Evolutionary conservation across 345 rosid genomes (phyloP).

Genomic region (Lumnitzera racemosa): DNA sequence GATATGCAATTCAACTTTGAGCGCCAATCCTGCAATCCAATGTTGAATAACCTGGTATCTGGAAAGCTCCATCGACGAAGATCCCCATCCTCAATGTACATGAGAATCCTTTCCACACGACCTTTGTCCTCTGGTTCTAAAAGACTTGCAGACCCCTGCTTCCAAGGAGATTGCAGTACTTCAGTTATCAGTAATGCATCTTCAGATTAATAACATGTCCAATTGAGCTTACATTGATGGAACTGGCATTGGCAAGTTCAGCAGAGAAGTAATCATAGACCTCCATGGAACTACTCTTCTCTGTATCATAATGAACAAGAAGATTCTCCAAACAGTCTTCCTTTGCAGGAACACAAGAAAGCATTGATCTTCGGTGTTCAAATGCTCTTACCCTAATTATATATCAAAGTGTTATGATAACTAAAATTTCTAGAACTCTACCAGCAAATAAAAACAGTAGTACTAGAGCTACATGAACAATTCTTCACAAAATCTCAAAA

Average conservation of each 20-base stretch:
- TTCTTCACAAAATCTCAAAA: too few relatives aligned
- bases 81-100: constrained; percentile 72
- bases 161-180: background rate
- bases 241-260: constrained; percentile 29
- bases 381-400: constrained; percentile 55
- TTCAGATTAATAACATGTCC: constrained; percentile 1
- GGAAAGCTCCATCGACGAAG: constrained; percentile 66
- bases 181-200: background rate
- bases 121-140: constrained; percentile 28
- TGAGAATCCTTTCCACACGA: constrained; percentile 45
- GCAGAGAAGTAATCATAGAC: constrained; percentile 52
- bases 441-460: background rate
- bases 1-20: constrained; percentile 64
- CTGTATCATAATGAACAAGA: constrained; percentile 33
- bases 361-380: constrained; percentile 64
- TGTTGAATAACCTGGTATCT: constrained; percentile 45
- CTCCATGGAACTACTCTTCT: constrained; percentile 64
- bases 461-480: background rate
- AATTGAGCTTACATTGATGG: constrained; percentile 32
- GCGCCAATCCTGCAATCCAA: constrained; percentile 57
- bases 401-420: too few relatives aligned
- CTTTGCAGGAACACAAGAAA: constrained; percentile 16
- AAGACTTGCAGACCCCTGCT: constrained; percentile 32
- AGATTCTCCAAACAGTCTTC: constrained; percentile 26
- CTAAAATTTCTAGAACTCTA: background rate